Evolutionary conservation across 2,329 filamentous ascomycete species (phyloP).

Genomic region (Pseudogymnoascus sp.): DNA sequence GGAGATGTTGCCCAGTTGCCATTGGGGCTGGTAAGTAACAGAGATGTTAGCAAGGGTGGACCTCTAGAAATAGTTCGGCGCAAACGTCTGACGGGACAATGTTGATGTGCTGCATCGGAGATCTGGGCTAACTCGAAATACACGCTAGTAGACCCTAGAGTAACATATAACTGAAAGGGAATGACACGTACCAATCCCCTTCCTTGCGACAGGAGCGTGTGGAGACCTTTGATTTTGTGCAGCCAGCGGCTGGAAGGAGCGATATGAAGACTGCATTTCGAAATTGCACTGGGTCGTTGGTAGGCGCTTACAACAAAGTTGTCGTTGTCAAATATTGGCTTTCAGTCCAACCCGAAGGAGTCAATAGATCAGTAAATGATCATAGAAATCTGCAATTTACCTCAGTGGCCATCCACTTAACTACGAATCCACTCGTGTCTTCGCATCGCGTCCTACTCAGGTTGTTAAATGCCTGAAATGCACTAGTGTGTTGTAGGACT

Average conservation of each 20-base stretch:
- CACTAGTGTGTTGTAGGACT: not conserved
- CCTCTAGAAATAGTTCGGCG: not conserved
- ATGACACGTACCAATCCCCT: conserved; percentile 30
- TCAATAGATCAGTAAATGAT: conserved; percentile 1
- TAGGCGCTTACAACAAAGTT: not conserved
- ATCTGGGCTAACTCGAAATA: conserved; percentile 6
- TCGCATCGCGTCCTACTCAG: not conserved
- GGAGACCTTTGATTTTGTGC: conserved; percentile 22
- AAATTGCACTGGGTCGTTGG: not conserved
- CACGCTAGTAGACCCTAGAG: conserved; percentile 8
- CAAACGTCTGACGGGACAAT: conserved; percentile 3
- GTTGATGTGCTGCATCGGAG: conserved; percentile 1
- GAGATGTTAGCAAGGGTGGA: conserved; percentile 10
- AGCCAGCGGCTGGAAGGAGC: conserved; percentile 21
- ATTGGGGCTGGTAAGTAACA: conserved; percentile 25
- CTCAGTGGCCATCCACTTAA: conserved; percentile 1
- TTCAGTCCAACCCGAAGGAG: not conserved
- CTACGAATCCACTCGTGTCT: conserved; percentile 7
- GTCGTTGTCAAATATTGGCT: not conserved
- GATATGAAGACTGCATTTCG: conserved; percentile 28
- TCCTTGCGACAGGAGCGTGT: conserved; percentile 24
- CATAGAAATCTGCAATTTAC: conserved; percentile 1
- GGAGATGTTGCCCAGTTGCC: conserved; percentile 25
- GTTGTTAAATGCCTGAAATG: conserved; percentile 3
- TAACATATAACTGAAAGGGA: conserved; percentile 10